Evolutionary conservation across 2,329 filamentous ascomycete genomes (phyloP).

Genomic region (Aspergillus sp.): DNA sequence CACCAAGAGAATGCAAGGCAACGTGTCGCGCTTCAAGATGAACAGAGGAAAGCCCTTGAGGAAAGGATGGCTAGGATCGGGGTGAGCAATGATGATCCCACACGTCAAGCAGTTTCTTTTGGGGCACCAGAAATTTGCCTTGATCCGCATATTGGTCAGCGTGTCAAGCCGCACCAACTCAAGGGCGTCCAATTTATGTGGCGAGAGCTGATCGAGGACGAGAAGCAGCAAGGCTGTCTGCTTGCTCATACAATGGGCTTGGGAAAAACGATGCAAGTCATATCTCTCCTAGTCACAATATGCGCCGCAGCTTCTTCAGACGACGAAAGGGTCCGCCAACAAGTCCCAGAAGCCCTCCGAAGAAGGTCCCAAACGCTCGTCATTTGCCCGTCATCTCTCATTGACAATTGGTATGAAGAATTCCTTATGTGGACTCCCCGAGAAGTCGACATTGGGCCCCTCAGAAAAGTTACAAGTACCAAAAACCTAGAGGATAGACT

Average conservation of each 20-base stretch:
- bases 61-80: conserved; percentile 22
- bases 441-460: conserved; percentile 43
- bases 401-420: conserved; percentile 79
- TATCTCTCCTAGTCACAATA: conserved; percentile 70
- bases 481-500: conserved; percentile 32
- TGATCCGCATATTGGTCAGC: conserved; percentile 51
- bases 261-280: conserved; percentile 86
- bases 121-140: conserved; percentile 43
- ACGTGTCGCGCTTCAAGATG: conserved; percentile 47
- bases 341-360: conserved; percentile 60
- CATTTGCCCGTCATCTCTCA: conserved; percentile 63
- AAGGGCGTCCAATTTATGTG: conserved; percentile 79
- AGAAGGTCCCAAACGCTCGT: conserved; percentile 58
- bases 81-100: conserved; percentile 30
- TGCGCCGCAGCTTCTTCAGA: conserved; percentile 54
- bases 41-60: conserved; percentile 34
- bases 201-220: conserved; percentile 63
- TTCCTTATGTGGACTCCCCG: conserved; percentile 58
- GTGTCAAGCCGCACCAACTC: conserved; percentile 72
- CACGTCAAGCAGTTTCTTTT: conserved; percentile 39
- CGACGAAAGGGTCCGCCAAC: conserved; percentile 48
- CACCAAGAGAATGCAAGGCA: conserved; percentile 48
- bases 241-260: conserved; percentile 86
- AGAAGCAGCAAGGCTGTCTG: conserved; percentile 61
- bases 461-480: conserved; percentile 47